Percentiles rank a stretch among this genome's conserved stretches.
phyloP scores from a whole-genome alignment of 2,329 filamentous ascomycete species.

The Tolypocladium nubicola region DNA sequence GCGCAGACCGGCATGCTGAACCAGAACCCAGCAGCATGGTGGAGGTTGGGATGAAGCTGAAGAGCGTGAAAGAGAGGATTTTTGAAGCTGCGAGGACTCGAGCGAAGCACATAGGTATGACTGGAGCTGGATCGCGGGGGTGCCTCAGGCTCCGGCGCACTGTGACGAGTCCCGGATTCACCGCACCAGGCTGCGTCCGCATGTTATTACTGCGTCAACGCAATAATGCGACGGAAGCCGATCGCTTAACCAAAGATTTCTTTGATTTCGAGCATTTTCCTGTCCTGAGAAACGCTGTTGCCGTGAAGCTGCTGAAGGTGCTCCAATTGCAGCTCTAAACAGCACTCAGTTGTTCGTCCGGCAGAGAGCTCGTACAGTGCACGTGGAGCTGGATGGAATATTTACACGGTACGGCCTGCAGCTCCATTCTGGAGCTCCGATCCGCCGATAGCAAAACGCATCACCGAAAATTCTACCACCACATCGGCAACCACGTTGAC shows the following conservation, averaged over 20 bases:
- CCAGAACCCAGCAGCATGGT: neutral
- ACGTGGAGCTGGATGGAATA: neutral
- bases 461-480: neutral
- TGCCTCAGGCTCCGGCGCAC: neutral
- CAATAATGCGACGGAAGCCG: no score
- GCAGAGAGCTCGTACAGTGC: neutral
- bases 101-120: neutral
- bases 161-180: neutral
- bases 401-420: neutral
- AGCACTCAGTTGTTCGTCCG: no score
- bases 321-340: no score
- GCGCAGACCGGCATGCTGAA: no score
- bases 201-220: neutral
- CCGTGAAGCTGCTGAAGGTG: no score
- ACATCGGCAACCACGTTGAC: neutral
- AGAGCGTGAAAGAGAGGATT: neutral
- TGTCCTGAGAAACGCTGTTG: no score
- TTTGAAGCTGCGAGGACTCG: neutral
- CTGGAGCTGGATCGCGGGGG: neutral
- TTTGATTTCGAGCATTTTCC: no score
- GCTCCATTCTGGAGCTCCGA: neutral
- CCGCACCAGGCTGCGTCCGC: neutral
- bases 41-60: neutral
- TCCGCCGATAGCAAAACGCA: neutral
- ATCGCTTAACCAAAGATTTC: no score